Base-by-base conservation (phyloP, 805 yeast genomes). In the Suhomyces xylopsoci region DNA sequence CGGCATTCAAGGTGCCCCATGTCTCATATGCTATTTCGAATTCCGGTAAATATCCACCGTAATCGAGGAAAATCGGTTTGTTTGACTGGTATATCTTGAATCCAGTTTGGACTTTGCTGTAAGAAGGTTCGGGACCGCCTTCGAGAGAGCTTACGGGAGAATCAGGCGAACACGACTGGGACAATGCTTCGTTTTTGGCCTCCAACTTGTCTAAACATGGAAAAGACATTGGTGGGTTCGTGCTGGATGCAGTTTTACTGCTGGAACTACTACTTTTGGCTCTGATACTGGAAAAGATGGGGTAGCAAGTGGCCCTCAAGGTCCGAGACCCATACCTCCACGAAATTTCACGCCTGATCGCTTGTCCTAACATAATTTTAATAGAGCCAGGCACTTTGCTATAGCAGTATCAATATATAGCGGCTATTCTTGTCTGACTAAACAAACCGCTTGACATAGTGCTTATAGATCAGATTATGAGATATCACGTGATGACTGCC, bases 1-100 rank as follows among this genome's bases (percentile, higher is more conserved):
- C 79, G 2, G 70, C 65, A 58, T 88, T 87, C 56, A 92, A 74
- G 6, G 64, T 59, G 2, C 97, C 97, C 97, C 97, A 92, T 3
- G 92, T 82, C 68, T 92, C 97, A 70, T 88, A 92, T 0, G 97
- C 97, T n/a, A 92, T 77, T 59, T 88, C 83, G 60, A 81, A 89
- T 55, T 80, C 82, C 1, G 90, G 89, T 34, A 92, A 71, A 56
- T 71, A 77, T 0, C 92, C 94, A 12, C 97, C 97, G 65, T 86
- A 83, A 64, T 92, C 97, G 14, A 90, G 77, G 54, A 81, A 81
- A 2, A 90, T 70, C 0, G 93, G 92, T 22, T 80, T 70, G 3
- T 71, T 52, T 8, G 84, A 79, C 48, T 74, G 71, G 66, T 68
- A 90, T 1, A 79, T 61, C 53, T 87, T 77, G 62, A 84, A 90